Base-by-base conservation (phyloP, 257 asterid species). In the Solanum peruvianum region DNA sequence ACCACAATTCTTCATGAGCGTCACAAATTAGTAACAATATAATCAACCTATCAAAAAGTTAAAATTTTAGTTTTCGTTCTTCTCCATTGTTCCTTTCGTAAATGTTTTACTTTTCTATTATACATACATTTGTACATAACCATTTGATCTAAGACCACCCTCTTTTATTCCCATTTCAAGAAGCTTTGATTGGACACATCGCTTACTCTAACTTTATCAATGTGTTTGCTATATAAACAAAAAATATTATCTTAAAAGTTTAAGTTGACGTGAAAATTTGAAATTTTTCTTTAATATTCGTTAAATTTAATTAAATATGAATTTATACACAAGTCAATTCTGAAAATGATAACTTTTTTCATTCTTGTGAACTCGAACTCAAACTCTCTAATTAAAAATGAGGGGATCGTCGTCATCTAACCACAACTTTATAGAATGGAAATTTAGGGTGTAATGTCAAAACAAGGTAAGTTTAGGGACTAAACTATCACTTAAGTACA, bases 101-200 rank as follows among this genome's bases (percentile, higher is more conserved):
- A 27, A 23, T 78, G 66, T 80, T 58, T 89, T n/a, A 25, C 72
- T 88, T 82, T 85, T 82, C 76, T 89, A 88, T 89, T 35, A 88
- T 86, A 92, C 89, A 94, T 86, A 90, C 92, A 95, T 90, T 92
- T 93, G 93, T 91, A 87, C 86, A 88, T 88, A 88, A 92, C 91
- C 92, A 92, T 92, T 95, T 90, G 90, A 89, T 47, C 94, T 89
- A 89, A 82, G 93, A 25, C 41, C 89, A 64, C 88, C 75, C 92
- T 89, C 87, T 91, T 89, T 90, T 71, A 41, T 88, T 88, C 89
- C 91, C 77, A 85, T 83, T 83, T 90, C n/a, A 2, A 90, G 93
- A 89, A 91, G 35, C 49, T 90, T 89, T 76, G 92, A 91, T 88
- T 88, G n/a, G 91, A 91, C 92, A 56, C 70, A 66, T 89, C 87